Percentiles rank a stretch among this genome's conserved stretches.
phyloP scores from a whole-genome alignment of 179 eudicot genomes.

The Beta corolliflora region DNA sequence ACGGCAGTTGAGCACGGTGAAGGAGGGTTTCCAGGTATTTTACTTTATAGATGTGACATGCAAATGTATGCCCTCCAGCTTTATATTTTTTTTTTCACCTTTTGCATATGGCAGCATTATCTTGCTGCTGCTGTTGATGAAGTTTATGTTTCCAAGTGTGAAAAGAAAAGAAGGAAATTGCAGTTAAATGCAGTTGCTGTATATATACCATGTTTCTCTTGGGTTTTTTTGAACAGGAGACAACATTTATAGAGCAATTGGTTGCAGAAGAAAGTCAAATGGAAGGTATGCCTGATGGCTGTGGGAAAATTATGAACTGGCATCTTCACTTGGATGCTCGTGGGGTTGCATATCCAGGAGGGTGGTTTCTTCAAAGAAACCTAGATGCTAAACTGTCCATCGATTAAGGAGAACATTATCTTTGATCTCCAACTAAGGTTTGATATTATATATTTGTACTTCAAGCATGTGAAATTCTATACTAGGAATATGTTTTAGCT shows the following conservation, averaged over 20 bases:
- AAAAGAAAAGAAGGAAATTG: not conserved
- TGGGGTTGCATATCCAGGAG: slow-evolving; percentile 63
- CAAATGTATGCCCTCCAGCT: not conserved
- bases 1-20: slow-evolving; percentile 81
- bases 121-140: slow-evolving; percentile 1
- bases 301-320: slow-evolving; percentile 85
- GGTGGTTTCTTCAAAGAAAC: slow-evolving; percentile 76
- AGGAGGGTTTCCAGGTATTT: slow-evolving; percentile 91
- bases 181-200: slow-evolving; percentile 8
- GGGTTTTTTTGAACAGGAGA: slow-evolving; percentile 56
- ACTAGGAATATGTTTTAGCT: not conserved
- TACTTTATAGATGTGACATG: slow-evolving; percentile 5
- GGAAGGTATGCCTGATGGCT: slow-evolving; percentile 68
- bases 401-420: slow-evolving; percentile 32
- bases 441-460: slow-evolving; percentile 9
- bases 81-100: not conserved
- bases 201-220: slow-evolving; percentile 8
- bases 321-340: slow-evolving; percentile 86
- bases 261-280: slow-evolving; percentile 94
- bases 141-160: too few species aligned
- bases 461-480: slow-evolving; percentile 7
- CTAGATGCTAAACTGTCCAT: slow-evolving; percentile 48
- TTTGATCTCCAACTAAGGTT: slow-evolving; percentile 23
- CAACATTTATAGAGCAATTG: slow-evolving; percentile 87
- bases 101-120: not conserved